Conservation (phyloP, 805 yeast genomes). For the Spathaspora girioi region DNA sequence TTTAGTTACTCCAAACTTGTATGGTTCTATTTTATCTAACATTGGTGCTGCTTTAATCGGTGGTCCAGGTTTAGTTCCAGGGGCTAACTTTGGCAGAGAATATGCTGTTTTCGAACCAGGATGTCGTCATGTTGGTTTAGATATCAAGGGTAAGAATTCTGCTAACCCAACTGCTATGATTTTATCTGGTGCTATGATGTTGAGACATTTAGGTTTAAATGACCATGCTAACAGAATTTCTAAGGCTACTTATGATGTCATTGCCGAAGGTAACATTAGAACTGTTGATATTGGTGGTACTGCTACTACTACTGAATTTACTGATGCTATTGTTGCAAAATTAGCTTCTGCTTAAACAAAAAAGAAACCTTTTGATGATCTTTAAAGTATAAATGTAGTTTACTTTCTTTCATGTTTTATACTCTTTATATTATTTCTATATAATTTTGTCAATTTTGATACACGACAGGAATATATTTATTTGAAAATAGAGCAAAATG, state of each 20-base stretch:
- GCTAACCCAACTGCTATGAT: conserved; percentile 99
- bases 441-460: background rate
- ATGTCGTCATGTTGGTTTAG: conserved; percentile 98
- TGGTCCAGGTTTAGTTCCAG: conserved; percentile 98
- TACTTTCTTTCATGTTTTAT: background rate
- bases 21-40: conserved; percentile 96
- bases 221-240: conserved; percentile 82
- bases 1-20: conserved; percentile 94
- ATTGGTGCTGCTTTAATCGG: conserved; percentile 97
- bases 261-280: conserved; percentile 80
- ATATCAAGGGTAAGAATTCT: conserved; percentile 87
- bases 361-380: background rate
- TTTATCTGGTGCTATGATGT: conserved; percentile 83
- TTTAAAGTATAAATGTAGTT: background rate
- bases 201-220: conserved; percentile 92
- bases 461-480: background rate
- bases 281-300: conserved; percentile 92
- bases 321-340: conserved; percentile 81
- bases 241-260: conserved; percentile 82
- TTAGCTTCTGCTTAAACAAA: conserved; percentile 29
- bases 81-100: conserved; percentile 97
- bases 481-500: background rate
- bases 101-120: conserved; percentile 99
- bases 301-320: conserved; percentile 88
- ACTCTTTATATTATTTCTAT: background rate